Base-by-base conservation (phyloP, 441 rosid species). In the Caryocar brasiliense region DNA sequence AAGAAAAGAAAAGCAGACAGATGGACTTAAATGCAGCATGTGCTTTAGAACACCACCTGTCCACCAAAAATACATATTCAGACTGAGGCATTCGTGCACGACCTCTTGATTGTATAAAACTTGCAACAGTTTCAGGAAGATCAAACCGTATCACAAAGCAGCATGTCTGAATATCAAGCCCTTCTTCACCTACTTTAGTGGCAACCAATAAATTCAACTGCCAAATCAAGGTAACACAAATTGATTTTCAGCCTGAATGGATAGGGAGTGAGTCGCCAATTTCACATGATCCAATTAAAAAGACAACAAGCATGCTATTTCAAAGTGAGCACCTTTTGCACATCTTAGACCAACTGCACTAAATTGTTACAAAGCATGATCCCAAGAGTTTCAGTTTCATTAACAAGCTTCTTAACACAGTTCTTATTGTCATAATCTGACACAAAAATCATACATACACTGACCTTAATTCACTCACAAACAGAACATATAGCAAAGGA, bases 61-160 rank as follows among this genome's bases (percentile, higher is more conserved):
- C 80, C 59, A 92, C 96, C 61, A 92, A 72, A 76, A 92, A 92
- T 47, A 83, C 96, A 78, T 92, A 92, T 74, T 92, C 95, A 48
- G 98, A 92, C 59, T 80, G 79, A 51, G 94, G 86, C 98, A 87
- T 87, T 48, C 98, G 75, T 41, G 98, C 98, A 13, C 98, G 98
- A n/a, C 98, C 96, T 77, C 98, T 81, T 10, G 98, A 92, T 77
- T 92, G 98, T 59, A 87, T 92, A 73, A 92, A 92, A 78, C 98
- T 92, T 49, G 95, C 68, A 42, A 87, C 94, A 55, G 92, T 83
- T 79, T 92, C 95, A 35, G 98, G 98, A 69, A 87, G 86, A 79
- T 92, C 98, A 65, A 83, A 92, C 41, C 98, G 86, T 62, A 92
- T 72, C 57, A 92, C 98, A 55, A 92, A 96, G 68, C 98, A 87